A percentile compares a stretch with the other conserved stretches of the same genome.
phyloP scores from a whole-genome alignment of 139 green algal species.

The Pseudopediastrum boryanum region DNA sequence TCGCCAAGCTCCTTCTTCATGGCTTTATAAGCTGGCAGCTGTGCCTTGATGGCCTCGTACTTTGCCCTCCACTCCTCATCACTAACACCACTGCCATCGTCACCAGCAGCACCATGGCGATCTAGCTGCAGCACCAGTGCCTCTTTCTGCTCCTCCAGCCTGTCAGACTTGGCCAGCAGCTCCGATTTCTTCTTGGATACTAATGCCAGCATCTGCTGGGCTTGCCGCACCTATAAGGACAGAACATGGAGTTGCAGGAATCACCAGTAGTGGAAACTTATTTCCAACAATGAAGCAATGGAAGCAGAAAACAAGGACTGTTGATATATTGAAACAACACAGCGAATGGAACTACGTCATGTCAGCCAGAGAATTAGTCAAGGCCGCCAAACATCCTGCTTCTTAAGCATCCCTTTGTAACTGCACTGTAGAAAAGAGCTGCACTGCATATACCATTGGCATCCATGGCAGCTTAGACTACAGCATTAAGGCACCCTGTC shows the following conservation, averaged over 20 bases:
- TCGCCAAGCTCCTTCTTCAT: slow-evolving; percentile 54
- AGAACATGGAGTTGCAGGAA: neutral
- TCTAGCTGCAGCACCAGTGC: slow-evolving; percentile 12
- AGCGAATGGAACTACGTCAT: neutral
- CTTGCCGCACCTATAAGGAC: slow-evolving; percentile 53
- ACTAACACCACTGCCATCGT: slow-evolving; percentile 19
- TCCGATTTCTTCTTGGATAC: slow-evolving; percentile 48
- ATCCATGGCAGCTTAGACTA: neutral
- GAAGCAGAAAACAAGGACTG: neutral
- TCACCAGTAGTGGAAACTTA: neutral
- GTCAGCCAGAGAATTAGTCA: neutral
- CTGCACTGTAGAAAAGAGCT: neutral
- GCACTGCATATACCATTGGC: neutral
- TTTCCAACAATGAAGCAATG: neutral
- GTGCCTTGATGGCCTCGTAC: slow-evolving; percentile 63
- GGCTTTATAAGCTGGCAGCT: slow-evolving; percentile 61
- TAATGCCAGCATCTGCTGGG: slow-evolving; percentile 60
- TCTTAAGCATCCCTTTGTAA: neutral
- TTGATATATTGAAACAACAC: neutral
- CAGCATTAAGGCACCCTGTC: neutral
- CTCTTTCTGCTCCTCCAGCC: slow-evolving; percentile 35
- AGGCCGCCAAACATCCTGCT: neutral
- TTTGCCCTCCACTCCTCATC: slow-evolving; percentile 59
- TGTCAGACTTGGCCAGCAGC: slow-evolving; percentile 51
- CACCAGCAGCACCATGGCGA: neutral